Evolutionary conservation across 495 filamentous ascomycete species (phyloP).

Genomic region (Pyrenula massariospora): DNA sequence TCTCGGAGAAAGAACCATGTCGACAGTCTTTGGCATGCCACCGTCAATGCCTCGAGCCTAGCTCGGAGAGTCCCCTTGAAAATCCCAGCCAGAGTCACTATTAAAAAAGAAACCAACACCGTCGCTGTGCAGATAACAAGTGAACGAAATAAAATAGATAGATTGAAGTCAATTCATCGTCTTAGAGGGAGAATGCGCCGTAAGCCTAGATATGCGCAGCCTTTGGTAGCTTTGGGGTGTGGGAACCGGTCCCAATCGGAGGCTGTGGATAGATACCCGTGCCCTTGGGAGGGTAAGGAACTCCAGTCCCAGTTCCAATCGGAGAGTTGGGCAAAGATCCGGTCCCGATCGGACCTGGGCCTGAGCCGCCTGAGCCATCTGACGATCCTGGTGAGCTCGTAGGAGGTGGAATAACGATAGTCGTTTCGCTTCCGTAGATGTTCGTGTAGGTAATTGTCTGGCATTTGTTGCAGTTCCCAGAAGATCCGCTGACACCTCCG

Average conservation of each 20-base stretch:
- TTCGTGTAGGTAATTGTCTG: slow-evolving; percentile 1
- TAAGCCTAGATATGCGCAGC: background rate
- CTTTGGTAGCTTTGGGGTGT: background rate
- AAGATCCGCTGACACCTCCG: background rate
- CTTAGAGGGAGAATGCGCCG: background rate
- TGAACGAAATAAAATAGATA: background rate
- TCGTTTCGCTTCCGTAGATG: background rate
- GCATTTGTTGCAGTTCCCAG: background rate
- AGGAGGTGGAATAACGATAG: slow-evolving; percentile 1
- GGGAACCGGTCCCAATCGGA: background rate
- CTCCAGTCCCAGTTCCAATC: background rate
- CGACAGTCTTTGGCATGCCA: no score
- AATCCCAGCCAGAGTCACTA: no score
- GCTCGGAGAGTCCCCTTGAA: no score
- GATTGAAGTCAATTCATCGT: background rate
- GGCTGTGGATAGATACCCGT: background rate
- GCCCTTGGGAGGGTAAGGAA: background rate
- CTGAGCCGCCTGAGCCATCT: background rate
- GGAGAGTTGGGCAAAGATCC: background rate
- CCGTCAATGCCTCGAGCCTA: background rate
- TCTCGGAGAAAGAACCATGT: no score
- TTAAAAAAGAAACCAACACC: background rate
- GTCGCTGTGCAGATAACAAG: background rate
- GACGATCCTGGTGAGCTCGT: background rate
- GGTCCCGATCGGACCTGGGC: background rate